Evolutionary conservation across 2,329 filamentous ascomycete species (phyloP).

Genomic region (Alternaria consortialis): DNA sequence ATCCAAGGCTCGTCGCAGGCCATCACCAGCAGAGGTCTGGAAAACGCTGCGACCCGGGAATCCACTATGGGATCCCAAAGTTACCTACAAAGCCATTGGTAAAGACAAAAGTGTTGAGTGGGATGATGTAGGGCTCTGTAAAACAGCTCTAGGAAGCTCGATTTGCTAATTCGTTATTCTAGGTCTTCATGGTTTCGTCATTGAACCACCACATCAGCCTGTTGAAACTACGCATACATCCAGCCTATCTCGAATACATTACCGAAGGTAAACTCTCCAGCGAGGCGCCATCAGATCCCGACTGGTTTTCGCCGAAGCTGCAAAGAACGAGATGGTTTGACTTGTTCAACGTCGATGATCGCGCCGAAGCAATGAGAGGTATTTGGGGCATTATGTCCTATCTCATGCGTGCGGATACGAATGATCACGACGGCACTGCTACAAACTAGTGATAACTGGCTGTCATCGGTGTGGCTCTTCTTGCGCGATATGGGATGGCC

Average conservation of each 20-base stretch:
- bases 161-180: constrained; percentile 21
- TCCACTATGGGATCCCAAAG: constrained; percentile 65
- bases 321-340: constrained; percentile 68
- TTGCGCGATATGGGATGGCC: background rate
- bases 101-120: constrained; percentile 57
- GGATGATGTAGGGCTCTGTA: constrained; percentile 62
- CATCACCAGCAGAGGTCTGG: constrained; percentile 62
- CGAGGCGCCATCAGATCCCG: constrained; percentile 32
- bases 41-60: constrained; percentile 60
- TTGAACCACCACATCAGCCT: constrained; percentile 70
- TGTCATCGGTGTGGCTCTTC: background rate
- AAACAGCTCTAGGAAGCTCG: background rate
- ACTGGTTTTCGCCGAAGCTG: constrained; percentile 63
- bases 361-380: constrained; percentile 64
- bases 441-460: constrained; percentile 10
- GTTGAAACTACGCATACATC: constrained; percentile 66
- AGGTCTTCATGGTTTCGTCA: constrained; percentile 70
- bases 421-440: constrained; percentile 7
- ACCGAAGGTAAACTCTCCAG: constrained; percentile 53
- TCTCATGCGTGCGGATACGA: constrained; percentile 49
- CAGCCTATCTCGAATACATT: constrained; percentile 64
- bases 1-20: constrained; percentile 50
- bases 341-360: constrained; percentile 63
- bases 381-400: constrained; percentile 68
- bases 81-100: constrained; percentile 66